A percentile compares a stretch with the other conserved stretches of the same genome.
These are phyloP conservation scores for Aspergillus taichungensis DNA, from an alignment of 495 filamentous ascomycete species.

Conservation along the genomic window DNA sequence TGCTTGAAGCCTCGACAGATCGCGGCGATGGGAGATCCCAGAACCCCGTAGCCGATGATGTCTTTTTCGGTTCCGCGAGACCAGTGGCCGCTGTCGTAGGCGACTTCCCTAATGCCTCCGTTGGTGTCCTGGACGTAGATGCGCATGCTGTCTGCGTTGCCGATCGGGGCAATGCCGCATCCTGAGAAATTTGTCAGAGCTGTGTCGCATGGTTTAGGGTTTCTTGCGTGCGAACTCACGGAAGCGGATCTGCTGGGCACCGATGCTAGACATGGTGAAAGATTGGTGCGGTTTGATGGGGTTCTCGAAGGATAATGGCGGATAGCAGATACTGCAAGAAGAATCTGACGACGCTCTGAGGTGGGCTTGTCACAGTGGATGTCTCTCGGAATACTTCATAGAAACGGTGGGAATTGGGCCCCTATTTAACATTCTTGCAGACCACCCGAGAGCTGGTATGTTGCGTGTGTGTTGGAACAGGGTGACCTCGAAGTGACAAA, in stretches of 20 bases:
- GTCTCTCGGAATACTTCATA: too few relatives aligned
- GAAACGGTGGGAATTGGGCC: too few relatives aligned
- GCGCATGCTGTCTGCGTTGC: background rate
- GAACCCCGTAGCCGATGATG: background rate
- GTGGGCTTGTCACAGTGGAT: too few relatives aligned
- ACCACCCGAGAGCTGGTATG: too few relatives aligned
- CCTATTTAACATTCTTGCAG: too few relatives aligned
- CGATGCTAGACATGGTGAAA: background rate
- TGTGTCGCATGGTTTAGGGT: too few relatives aligned
- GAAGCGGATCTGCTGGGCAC: background rate
- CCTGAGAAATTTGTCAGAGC: background rate
- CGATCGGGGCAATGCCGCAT: conserved; percentile 1
- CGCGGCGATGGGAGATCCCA: conserved; percentile 1
- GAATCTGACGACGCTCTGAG: too few relatives aligned
- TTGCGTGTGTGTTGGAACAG: too few relatives aligned
- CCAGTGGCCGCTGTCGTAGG: conserved; percentile 1
- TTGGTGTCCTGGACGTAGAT: conserved; percentile 1
- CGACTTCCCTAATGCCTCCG: background rate
- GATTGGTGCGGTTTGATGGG: background rate
- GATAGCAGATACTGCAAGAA: too few relatives aligned
- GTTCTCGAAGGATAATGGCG: too few relatives aligned
- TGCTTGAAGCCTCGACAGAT: background rate
- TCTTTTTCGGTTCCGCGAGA: background rate
- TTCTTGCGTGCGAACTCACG: background rate
- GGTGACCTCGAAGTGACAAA: too few relatives aligned